Evolutionary conservation across 306 rosid genomes (phyloP).

Genomic region (Glycyrrhiza uralensis): DNA sequence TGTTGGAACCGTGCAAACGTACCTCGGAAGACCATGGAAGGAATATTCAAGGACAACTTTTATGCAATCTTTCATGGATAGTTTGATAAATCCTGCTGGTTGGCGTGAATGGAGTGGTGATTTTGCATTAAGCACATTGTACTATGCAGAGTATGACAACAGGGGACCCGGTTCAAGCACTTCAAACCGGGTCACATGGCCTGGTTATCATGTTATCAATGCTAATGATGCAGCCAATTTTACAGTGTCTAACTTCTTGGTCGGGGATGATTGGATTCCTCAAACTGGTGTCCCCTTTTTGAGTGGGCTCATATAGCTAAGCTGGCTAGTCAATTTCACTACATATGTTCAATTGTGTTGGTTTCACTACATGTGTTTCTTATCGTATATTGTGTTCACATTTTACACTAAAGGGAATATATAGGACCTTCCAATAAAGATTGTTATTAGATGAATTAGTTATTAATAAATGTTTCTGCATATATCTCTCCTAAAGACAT

Average conservation of each 20-base stretch:
- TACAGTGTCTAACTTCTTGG: constrained; percentile 53
- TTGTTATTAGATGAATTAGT: no score
- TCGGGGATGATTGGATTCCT: constrained; percentile 60
- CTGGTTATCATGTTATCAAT: constrained; percentile 59
- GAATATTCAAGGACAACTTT: constrained; percentile 54
- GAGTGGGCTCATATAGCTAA: constrained; percentile 5
- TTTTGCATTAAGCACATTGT: constrained; percentile 51
- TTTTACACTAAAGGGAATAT: no score
- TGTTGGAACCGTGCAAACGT: constrained; percentile 27
- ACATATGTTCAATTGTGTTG: no score
- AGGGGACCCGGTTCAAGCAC: constrained; percentile 57
- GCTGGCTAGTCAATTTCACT: no score
- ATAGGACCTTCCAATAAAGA: no score
- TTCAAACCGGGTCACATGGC: constrained; percentile 54
- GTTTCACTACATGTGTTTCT: no score
- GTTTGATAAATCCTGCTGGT: constrained; percentile 50
- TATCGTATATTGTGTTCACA: no score
- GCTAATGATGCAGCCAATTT: constrained; percentile 52
- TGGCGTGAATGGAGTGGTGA: constrained; percentile 72
- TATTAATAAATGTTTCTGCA: no score
- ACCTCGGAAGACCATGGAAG: constrained; percentile 84
- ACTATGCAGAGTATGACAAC: constrained; percentile 62
- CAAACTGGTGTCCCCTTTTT: constrained; percentile 62
- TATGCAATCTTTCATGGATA: constrained; percentile 53
- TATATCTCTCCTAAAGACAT: no score